Evolutionary conservation across 139 green algal genomes (phyloP), one percentile per base, ranked within the genome.

Genomic region (Coelastrella sp.): DNA sequence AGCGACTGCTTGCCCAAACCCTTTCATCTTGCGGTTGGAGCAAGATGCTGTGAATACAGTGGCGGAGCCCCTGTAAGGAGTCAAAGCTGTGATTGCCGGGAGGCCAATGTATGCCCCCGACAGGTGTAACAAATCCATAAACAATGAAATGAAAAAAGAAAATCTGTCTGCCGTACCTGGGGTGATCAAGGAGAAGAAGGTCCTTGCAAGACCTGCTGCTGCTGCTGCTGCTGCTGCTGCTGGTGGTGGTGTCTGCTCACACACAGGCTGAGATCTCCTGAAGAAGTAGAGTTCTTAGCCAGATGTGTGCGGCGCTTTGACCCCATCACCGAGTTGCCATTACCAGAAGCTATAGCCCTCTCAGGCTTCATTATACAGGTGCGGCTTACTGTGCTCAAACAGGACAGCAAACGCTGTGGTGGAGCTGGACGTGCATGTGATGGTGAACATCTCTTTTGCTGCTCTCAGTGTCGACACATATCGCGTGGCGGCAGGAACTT

Each of bases 251-350:
- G 12, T 70, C 15, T 17, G 12, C 12, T 9, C 63, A 22, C 19
- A 8, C 49, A 49, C 82, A 87, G 63, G 65, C 20, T 79, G 7
- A 9, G 17, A 1, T 66, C 25, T 10, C 24, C 82, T 9, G 63
- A 87, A 7, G 66, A 88, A 27, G 84, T 80, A 8, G 84, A 80
- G 68, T 88, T 81, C 84, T 35, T 88, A 49, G 49, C 56, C 7
- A 66, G 84, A 49, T 81, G 84, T 60, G 84, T 80, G 68, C 35
- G 63, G 12, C 10, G 9, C 7, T 88, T 88, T 82, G 84, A 88
- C 84, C 84, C 84, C 6, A 49, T 88, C 9, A 88, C 84, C 56
- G 84, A 88, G 4, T 6, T 56, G 7, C 22, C 25, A n/a, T 49
- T 88, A 68, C 84, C 66, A 22, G 84, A 88, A 19, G 84, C 84